These are phyloP conservation scores for Zygotorulaspora sp. DNA, from an alignment of 805 yeast species.

Conservation along the genomic window DNA sequence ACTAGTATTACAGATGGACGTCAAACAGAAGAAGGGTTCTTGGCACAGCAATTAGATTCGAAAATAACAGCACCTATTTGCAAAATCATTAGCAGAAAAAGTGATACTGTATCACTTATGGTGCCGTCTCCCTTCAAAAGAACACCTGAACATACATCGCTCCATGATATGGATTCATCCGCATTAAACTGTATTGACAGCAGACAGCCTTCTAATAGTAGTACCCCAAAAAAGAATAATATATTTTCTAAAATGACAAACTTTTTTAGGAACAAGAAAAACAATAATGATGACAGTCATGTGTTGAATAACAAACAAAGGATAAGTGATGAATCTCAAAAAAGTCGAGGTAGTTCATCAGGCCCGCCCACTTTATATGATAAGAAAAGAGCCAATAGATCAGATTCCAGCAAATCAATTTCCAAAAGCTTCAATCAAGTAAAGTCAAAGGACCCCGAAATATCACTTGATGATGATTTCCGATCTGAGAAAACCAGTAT, in stretches of 20 bases:
- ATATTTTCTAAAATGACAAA: slow-evolving; percentile 35
- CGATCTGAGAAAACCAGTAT: no score
- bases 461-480: no score
- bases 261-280: slow-evolving; percentile 31
- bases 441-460: slow-evolving; percentile 8
- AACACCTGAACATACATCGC: slow-evolving; percentile 1
- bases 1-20: slow-evolving; percentile 24
- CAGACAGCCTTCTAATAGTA: slow-evolving; percentile 2
- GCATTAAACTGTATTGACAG: slow-evolving; percentile 3
- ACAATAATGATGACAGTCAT: slow-evolving; percentile 6
- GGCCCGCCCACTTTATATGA: slow-evolving; percentile 5
- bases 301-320: slow-evolving; percentile 4
- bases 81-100: slow-evolving; percentile 27
- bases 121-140: slow-evolving; percentile 4
- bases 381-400: slow-evolving; percentile 14
- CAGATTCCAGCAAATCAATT: slow-evolving; percentile 14
- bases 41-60: slow-evolving; percentile 24
- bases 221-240: slow-evolving; percentile 23
- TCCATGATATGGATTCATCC: slow-evolving; percentile 2
- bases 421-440: slow-evolving; percentile 6
- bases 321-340: slow-evolving; percentile 7
- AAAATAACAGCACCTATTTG: slow-evolving; percentile 17
- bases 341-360: slow-evolving; percentile 7
- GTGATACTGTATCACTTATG: slow-evolving; percentile 14
- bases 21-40: slow-evolving; percentile 25